Conservation (phyloP, 75 land plant genomes). For the Pinus albicaulis region DNA sequence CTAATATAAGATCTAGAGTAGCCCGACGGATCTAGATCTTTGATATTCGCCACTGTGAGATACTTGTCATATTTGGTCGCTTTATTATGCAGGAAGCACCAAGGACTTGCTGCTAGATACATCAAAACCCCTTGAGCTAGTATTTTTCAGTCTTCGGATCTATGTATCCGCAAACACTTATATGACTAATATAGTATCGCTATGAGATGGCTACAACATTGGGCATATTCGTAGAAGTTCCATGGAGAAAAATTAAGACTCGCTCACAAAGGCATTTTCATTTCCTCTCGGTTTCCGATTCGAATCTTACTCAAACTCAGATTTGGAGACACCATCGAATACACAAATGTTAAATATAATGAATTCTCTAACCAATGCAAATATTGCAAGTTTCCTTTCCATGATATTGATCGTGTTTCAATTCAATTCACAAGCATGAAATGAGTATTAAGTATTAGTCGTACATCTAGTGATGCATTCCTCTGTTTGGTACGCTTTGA, state of each 20-base stretch:
- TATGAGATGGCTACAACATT: not conserved
- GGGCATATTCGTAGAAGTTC: not conserved
- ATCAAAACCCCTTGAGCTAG: not conserved
- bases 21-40: not conserved
- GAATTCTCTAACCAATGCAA: not conserved
- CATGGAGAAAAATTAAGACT: no score
- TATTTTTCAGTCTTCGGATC: not conserved
- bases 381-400: not conserved
- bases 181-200: not conserved
- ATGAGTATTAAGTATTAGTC: not conserved
- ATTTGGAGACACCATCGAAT: no score
- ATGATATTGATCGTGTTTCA: not conserved
- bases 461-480: constrained; percentile 1
- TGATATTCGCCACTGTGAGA: constrained; percentile 7
- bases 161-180: not conserved
- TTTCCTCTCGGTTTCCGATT: not conserved
- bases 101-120: constrained; percentile 1
- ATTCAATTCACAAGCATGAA: not conserved
- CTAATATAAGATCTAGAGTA: no score
- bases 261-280: not conserved
- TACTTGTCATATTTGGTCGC: not conserved
- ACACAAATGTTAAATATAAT: not conserved
- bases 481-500: not conserved
- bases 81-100: not conserved
- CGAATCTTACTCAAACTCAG: not conserved